Percentiles rank a stretch among this genome's conserved stretches.
phyloP scores from a whole-genome alignment of 192 early-diverging fungal genomes.

The Backusella parvicylindrica region DNA sequence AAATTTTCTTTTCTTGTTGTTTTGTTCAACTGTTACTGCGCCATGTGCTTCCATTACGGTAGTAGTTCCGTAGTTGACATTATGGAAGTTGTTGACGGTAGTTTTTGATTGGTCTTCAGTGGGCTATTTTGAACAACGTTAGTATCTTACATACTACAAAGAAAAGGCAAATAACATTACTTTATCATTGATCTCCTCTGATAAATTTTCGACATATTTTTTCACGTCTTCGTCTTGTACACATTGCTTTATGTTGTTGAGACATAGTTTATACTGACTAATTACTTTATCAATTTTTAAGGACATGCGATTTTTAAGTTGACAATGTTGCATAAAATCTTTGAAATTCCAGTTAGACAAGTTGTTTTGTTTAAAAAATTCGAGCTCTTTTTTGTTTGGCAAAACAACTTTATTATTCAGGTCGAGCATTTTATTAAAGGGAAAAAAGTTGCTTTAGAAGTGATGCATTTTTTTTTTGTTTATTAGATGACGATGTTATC shows the following conservation, averaged over 20 bases:
- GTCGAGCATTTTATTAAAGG: constrained; percentile 2
- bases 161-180: background rate
- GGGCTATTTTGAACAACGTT: constrained; percentile 4
- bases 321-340: constrained; percentile 3
- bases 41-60: constrained; percentile 3
- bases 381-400: constrained; percentile 1
- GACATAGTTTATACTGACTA: constrained; percentile 5
- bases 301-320: background rate
- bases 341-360: constrained; percentile 1
- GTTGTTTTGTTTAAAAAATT: background rate
- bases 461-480: background rate
- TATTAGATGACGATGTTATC: constrained; percentile 1
- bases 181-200: constrained; percentile 2
- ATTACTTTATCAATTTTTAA: constrained; percentile 3
- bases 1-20: constrained; percentile 1
- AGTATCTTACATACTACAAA: constrained; percentile 3
- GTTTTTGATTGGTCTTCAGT: constrained; percentile 1
- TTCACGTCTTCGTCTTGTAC: constrained; percentile 1
- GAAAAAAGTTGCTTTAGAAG: constrained; percentile 2
- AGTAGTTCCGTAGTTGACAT: background rate
- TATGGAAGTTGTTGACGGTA: constrained; percentile 4
- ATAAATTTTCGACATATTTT: background rate
- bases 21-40: background rate
- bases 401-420: constrained; percentile 5
- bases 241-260: constrained; percentile 4